A percentile compares a stretch with the other conserved stretches of the same genome.
These are phyloP conservation scores for Lindgomyces ingoldianus DNA, from an alignment of 495 filamentous ascomycete species.

Conservation along the genomic window DNA sequence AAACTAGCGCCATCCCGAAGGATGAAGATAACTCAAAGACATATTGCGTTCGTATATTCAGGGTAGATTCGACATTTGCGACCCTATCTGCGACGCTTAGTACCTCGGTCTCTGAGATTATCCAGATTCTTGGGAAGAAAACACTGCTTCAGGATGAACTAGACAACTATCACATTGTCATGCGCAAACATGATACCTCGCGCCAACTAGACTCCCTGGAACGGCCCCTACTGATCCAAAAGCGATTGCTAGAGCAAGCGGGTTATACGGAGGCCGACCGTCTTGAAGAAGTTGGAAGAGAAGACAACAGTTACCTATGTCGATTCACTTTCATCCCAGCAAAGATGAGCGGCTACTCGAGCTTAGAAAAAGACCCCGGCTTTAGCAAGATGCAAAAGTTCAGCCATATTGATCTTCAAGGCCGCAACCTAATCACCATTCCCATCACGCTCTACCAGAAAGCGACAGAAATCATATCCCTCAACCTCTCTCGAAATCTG, in stretches of 20 bases:
- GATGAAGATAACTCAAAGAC: constrained; percentile 65
- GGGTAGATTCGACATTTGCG: constrained; percentile 88
- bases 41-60: constrained; percentile 95
- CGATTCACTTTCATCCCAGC: constrained; percentile 92
- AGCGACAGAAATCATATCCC: constrained; percentile 86
- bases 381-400: constrained; percentile 81
- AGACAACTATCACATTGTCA: constrained; percentile 91
- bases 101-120: constrained; percentile 79
- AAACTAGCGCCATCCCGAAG: constrained; percentile 56
- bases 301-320: constrained; percentile 95
- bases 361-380: constrained; percentile 72
- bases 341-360: constrained; percentile 78
- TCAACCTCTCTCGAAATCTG: constrained; percentile 90
- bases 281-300: constrained; percentile 92
- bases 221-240: constrained; percentile 87
- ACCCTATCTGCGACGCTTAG: constrained; percentile 80
- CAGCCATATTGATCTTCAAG: constrained; percentile 87
- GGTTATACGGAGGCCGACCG: constrained; percentile 86
- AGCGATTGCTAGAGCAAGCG: constrained; percentile 84
- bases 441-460: constrained; percentile 92
- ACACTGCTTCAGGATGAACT: constrained; percentile 85
- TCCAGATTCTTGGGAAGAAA: constrained; percentile 82
- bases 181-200: constrained; percentile 89
- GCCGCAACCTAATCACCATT: constrained; percentile 91
- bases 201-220: constrained; percentile 76